Evolutionary conservation across 345 rosid species (phyloP).

Genomic region (Laguncularia racemosa): DNA sequence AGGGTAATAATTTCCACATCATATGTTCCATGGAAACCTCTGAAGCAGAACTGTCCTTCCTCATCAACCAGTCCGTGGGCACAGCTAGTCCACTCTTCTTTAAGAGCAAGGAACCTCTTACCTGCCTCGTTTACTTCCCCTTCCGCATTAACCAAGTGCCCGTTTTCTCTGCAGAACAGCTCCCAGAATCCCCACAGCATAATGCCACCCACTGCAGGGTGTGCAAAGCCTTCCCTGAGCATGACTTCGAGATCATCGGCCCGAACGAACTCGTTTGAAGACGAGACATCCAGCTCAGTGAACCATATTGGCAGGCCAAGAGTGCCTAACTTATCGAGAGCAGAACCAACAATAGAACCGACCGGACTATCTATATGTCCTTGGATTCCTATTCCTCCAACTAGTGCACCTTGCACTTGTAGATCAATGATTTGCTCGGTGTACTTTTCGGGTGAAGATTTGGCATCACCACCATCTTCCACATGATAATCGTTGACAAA

Average conservation of each 20-base stretch:
- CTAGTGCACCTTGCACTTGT: constrained; percentile 72
- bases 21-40: constrained; percentile 84
- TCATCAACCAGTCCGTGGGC: constrained; percentile 45
- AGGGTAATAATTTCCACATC: constrained; percentile 36
- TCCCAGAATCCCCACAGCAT: constrained; percentile 99
- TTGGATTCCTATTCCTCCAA: constrained; percentile 92
- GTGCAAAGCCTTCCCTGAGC: constrained; percentile 89
- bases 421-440: constrained; percentile 57
- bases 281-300: constrained; percentile 87
- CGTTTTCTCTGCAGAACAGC: constrained; percentile 62
- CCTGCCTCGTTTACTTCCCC: constrained; percentile 91
- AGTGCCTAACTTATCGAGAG: constrained; percentile 63
- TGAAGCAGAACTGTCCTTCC: constrained; percentile 48
- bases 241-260: constrained; percentile 95
- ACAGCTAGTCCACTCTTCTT: constrained; percentile 61
- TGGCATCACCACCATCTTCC: constrained; percentile 76
- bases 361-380: constrained; percentile 86
- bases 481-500: constrained; percentile 89
- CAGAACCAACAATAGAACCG: constrained; percentile 62
- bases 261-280: constrained; percentile 63
- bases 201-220: constrained; percentile 90
- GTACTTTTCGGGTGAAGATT: constrained; percentile 72
- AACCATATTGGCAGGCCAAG: constrained; percentile 95
- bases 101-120: constrained; percentile 55
- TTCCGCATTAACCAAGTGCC: constrained; percentile 83